Base-by-base conservation (phyloP, 768 basidiomycete genomes). In the Calocybe indica region DNA sequence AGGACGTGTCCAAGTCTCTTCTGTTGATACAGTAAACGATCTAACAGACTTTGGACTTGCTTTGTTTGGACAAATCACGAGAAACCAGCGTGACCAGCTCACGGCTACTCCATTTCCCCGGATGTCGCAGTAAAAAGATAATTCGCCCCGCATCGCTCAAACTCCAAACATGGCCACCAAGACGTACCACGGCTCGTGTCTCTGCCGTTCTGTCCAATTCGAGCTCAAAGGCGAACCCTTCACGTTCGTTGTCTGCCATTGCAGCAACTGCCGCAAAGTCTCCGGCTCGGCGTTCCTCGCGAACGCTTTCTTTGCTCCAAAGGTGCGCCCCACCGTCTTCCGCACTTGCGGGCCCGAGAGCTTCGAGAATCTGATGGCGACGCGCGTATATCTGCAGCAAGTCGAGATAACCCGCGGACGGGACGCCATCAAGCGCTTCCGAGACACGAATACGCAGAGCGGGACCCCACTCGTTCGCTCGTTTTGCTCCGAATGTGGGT, bases 221-320 rank as follows among this genome's bases (percentile, higher is more conserved):
- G 60, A 63, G 28, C 48, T 71, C 5, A 55, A 50, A 11, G 71
- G 67, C 1, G 64, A 67, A 31, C 72, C 71, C 3, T 35, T 68
- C 44, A 58, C 63, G 1, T 69, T 68, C 47, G 56, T 64, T n/a
- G 61, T 72, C 1, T 74, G 72, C 52, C 68, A 74, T 53, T 74
- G 72, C 52, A 46, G 46, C n/a, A 69, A 73, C 40, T 73, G 72
- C 53, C 66, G 62, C 55, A 72, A 72, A 55, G 61, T 66, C 13
- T 69, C 64, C 12, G 71, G 72, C 5, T 59, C 66, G n/a, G 67
- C 68, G 12, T 71, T 71, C 48, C 64, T 71, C 64, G 58, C 66
- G 37, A 71, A 70, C 39, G 55, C 56, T 5, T 66, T 69, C 46
- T 72, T 69, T 50, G 56, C 58, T 32, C 51, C 46, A 11, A 50